These are phyloP conservation scores for Euphrasia arctica DNA, from an alignment of 305 asterid species.

Conservation along the genomic window DNA sequence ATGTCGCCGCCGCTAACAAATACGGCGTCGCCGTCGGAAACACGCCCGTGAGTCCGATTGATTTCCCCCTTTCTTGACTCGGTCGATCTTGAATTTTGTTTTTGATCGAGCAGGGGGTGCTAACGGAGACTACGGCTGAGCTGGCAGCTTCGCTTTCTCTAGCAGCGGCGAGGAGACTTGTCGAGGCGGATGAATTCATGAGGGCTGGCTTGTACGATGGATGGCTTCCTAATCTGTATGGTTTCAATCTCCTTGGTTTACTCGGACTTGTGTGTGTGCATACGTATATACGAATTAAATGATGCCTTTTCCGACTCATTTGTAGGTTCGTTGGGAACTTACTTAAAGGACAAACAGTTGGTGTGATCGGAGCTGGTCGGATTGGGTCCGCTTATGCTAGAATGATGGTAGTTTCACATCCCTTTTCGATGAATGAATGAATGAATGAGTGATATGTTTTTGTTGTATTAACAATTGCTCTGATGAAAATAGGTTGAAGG, in stretches of 20 bases:
- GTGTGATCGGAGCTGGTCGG: constrained; percentile 98
- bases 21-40: constrained; percentile 94
- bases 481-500: constrained; percentile 76
- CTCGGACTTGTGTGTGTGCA: neutral
- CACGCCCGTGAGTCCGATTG: constrained; percentile 61
- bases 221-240: constrained; percentile 98
- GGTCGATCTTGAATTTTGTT: neutral
- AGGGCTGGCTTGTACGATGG: constrained; percentile 96
- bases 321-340: constrained; percentile 91
- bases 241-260: neutral
- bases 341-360: constrained; percentile 96
- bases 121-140: constrained; percentile 96
- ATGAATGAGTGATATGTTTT: neutral
- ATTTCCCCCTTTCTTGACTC: neutral
- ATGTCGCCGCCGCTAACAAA: constrained; percentile 81
- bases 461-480: constrained; percentile 4
- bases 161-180: constrained; percentile 91
- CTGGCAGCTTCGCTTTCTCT: constrained; percentile 90
- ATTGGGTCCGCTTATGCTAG: constrained; percentile 98
- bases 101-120: constrained; percentile 61
- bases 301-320: constrained; percentile 1
- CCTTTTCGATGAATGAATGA: neutral
- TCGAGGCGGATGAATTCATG: constrained; percentile 97
- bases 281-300: neutral
- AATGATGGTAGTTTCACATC: constrained; percentile 68